Evolutionary conservation across 116 monocot genomes (phyloP).

Genomic region (Phalaenopsis hybrid): DNA sequence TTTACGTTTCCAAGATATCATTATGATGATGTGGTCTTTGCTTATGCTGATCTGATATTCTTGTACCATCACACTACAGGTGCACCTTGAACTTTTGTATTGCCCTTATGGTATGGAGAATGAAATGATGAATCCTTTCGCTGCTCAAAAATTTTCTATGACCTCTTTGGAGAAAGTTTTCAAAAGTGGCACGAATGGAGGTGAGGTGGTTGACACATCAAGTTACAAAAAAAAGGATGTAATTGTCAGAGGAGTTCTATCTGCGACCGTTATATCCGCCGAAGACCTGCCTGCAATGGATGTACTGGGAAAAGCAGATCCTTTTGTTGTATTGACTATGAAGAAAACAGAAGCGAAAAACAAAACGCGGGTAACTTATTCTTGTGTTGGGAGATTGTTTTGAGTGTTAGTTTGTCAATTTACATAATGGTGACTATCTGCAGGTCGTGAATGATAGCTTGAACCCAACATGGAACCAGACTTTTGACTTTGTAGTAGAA

Average conservation of each 20-base stretch:
- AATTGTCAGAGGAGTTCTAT: constrained; percentile 91
- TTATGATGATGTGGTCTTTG: not conserved
- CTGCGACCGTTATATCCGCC: constrained; percentile 83
- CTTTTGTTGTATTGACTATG: constrained; percentile 79
- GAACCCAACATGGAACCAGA: constrained; percentile 94
- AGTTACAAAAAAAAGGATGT: constrained; percentile 63
- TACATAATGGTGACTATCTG: constrained; percentile 10
- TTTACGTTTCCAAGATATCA: constrained; percentile 3
- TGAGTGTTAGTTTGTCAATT: not conserved
- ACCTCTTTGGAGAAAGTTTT: constrained; percentile 86
- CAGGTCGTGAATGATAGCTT: constrained; percentile 91
- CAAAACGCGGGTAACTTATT: constrained; percentile 75
- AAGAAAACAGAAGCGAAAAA: constrained; percentile 82
- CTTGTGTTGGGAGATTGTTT: not conserved
- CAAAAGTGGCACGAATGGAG: constrained; percentile 46
- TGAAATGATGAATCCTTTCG: constrained; percentile 65
- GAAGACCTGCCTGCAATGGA: constrained; percentile 91
- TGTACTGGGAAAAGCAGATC: constrained; percentile 90
- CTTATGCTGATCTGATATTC: constrained; percentile 1
- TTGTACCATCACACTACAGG: constrained; percentile 34
- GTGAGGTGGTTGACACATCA: constrained; percentile 21
- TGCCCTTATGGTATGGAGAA: constrained; percentile 66
- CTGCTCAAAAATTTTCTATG: constrained; percentile 42
- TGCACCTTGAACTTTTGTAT: constrained; percentile 90
- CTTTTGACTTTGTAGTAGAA: constrained; percentile 97